Evolutionary conservation across 225 moss, liverwort and hornwort genomes (phyloP).

Genomic region (Climacium dendroides): DNA sequence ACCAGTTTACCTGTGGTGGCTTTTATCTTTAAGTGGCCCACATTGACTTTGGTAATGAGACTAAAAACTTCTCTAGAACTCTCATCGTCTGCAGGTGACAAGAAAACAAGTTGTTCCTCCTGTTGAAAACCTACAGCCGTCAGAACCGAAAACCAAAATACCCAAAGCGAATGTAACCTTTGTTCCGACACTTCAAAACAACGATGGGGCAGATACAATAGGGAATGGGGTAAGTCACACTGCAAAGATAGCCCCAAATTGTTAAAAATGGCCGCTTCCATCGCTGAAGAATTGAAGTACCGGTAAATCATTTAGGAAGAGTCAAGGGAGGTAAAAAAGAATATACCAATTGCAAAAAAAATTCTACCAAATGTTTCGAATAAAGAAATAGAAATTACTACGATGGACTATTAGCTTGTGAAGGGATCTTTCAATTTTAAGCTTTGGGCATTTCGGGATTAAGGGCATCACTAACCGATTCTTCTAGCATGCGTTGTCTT

Average conservation of each 20-base stretch:
- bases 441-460: neutral
- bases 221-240: neutral
- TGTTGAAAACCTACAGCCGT: conserved; percentile 20
- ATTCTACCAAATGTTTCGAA: neutral
- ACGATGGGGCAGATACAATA: neutral
- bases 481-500: conserved; percentile 66
- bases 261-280: neutral
- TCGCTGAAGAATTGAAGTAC: neutral
- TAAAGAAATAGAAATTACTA: neutral
- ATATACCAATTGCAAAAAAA: neutral
- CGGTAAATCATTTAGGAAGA: neutral
- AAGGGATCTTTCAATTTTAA: neutral
- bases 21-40: conserved; percentile 47
- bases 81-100: conserved; percentile 83
- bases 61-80: conserved; percentile 71
- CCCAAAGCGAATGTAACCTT: neutral
- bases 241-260: neutral
- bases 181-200: neutral
- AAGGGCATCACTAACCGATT: conserved; percentile 53
- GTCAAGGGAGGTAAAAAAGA: neutral
- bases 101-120: conserved; percentile 64
- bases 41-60: conserved; percentile 92
- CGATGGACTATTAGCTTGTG: neutral
- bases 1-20: conserved; percentile 1
- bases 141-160: neutral